Evolutionary conservation across 1,284 basidiomycete genomes (phyloP).

Genomic region (Afroboletus lepidellus): DNA sequence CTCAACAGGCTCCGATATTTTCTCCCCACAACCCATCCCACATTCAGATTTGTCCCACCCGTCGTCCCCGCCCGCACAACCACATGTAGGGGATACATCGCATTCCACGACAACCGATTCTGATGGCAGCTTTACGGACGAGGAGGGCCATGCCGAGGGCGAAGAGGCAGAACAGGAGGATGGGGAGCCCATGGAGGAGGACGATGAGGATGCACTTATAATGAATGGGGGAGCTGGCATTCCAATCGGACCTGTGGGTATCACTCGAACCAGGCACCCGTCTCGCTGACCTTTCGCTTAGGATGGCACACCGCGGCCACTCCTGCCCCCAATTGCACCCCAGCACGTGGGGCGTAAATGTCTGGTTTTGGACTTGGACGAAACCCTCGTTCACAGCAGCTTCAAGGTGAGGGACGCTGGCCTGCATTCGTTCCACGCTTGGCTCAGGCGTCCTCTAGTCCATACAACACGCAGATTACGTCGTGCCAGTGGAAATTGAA

Average conservation of each 20-base stretch:
- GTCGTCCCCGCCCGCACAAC: constrained; percentile 11
- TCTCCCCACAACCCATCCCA: constrained; percentile 30
- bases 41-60: constrained; percentile 28
- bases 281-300: constrained; percentile 31
- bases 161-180: constrained; percentile 44
- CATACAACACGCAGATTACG: constrained; percentile 94
- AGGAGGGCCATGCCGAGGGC: constrained; percentile 39
- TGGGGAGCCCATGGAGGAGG: constrained; percentile 55
- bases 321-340: constrained; percentile 75
- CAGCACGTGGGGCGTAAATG: constrained; percentile 87
- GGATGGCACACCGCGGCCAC: constrained; percentile 83
- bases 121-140: constrained; percentile 52
- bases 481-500: constrained; percentile 99
- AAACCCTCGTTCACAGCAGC: constrained; percentile 92
- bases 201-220: constrained; percentile 80
- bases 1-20: constrained; percentile 43
- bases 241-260: constrained; percentile 70
- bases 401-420: constrained; percentile 66
- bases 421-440: neutral
- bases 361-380: constrained; percentile 91
- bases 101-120: constrained; percentile 35
- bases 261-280: neutral
- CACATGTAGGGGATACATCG: constrained; percentile 32
- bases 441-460: constrained; percentile 53
- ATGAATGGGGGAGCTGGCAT: constrained; percentile 81